phyloP scores from a whole-genome alignment of 768 basidiomycete genomes.

The Termitomyces sp. region DNA sequence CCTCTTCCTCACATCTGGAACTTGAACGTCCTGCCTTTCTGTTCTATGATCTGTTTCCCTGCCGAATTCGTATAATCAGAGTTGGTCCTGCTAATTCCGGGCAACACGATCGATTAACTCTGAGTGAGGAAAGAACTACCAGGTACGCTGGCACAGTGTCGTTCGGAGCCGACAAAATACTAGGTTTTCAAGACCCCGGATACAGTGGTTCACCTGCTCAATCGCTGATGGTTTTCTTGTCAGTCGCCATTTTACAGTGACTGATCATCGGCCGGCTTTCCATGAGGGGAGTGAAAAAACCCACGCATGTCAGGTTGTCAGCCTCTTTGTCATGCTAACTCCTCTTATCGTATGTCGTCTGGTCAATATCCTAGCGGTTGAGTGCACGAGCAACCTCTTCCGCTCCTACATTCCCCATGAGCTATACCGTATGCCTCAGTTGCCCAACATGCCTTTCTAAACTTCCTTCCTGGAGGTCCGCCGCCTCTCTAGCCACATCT shows the following conservation, averaged over 20 bases:
- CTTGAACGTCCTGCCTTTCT: background rate
- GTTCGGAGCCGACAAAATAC: slow-evolving; percentile 10
- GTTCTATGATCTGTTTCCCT: background rate
- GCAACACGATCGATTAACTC: slow-evolving; percentile 5
- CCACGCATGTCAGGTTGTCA: background rate
- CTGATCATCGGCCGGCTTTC: background rate
- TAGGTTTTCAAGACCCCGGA: slow-evolving; percentile 16
- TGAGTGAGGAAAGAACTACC: slow-evolving; percentile 12
- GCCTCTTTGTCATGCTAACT: slow-evolving; percentile 1
- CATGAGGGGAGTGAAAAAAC: background rate
- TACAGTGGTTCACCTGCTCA: background rate
- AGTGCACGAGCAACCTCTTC: background rate
- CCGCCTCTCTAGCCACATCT: background rate
- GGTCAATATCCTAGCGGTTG: background rate
- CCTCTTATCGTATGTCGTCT: slow-evolving; percentile 13
- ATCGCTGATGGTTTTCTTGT: background rate
- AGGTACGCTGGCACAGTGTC: slow-evolving; percentile 16
- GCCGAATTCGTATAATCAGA: background rate
- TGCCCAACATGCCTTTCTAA: background rate
- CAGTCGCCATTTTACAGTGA: background rate
- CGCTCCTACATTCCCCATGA: slow-evolving; percentile 6
- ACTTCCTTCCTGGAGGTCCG: background rate
- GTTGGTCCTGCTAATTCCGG: background rate
- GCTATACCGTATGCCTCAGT: background rate
- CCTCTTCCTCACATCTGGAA: background rate